Evolutionary conservation across 352 stramenopile species (phyloP).

Genomic region (Phytophthora cajani): DNA sequence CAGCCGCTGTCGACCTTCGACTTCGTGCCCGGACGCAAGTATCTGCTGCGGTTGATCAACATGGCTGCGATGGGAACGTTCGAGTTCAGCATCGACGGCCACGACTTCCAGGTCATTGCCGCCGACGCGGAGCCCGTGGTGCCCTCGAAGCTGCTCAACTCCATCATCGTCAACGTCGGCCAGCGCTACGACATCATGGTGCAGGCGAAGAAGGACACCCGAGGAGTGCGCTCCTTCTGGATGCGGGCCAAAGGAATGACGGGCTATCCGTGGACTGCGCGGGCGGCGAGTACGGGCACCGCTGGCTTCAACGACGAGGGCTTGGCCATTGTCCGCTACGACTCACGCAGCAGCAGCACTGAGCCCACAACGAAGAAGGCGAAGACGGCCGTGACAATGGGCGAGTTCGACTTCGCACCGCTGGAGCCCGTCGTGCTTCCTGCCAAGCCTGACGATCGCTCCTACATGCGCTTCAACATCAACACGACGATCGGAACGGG

Average conservation of each 20-base stretch:
- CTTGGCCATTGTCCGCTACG: constrained; percentile 25
- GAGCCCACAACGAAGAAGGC: constrained; percentile 4
- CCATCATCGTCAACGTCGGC: constrained; percentile 31
- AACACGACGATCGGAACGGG: constrained; percentile 13
- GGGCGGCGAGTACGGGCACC: constrained; percentile 6
- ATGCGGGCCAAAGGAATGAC: constrained; percentile 23
- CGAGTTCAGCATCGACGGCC: constrained; percentile 44
- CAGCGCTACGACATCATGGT: constrained; percentile 41
- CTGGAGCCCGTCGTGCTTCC: constrained; percentile 4
- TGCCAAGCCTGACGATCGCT: neutral
- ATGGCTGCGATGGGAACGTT: constrained; percentile 33
- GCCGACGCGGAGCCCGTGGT: constrained; percentile 28
- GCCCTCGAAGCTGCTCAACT: constrained; percentile 22
- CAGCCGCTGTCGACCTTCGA: constrained; percentile 30
- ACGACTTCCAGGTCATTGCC: constrained; percentile 40
- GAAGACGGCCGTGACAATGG: neutral
- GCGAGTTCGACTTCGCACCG: constrained; percentile 11
- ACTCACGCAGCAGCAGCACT: neutral
- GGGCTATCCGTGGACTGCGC: constrained; percentile 20
- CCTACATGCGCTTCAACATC: neutral
- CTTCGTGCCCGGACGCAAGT: constrained; percentile 29
- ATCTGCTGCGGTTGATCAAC: constrained; percentile 43
- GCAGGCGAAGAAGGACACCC: constrained; percentile 19
- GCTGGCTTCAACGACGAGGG: constrained; percentile 32
- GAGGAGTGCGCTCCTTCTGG: constrained; percentile 18